phyloP scores from a whole-genome alignment of 306 rosid genomes.

The Quercus aquifolioides region DNA sequence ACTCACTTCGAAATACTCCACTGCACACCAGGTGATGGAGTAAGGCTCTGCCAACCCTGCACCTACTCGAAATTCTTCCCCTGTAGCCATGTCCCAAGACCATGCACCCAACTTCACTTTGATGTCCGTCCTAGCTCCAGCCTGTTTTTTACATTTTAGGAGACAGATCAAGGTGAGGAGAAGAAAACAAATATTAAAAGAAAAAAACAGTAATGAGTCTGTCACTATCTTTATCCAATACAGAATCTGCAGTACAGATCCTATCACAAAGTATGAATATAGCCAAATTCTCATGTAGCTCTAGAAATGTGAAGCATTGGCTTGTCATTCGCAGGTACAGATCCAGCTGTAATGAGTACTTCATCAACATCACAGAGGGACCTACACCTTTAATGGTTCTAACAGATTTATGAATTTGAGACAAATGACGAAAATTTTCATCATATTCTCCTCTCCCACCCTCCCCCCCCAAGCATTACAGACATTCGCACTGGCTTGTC shows the following conservation, averaged over 20 bases:
- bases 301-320: slow-evolving; percentile 4
- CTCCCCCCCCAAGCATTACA: background rate
- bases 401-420: background rate
- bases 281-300: slow-evolving; percentile 13
- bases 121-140: slow-evolving; percentile 50
- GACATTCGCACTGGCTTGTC: background rate
- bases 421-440: background rate
- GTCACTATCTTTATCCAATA: background rate
- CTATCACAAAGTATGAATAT: slow-evolving; percentile 4
- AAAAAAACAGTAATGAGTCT: background rate
- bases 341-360: slow-evolving; percentile 22
- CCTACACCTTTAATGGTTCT: background rate
- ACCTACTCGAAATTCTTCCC: slow-evolving; percentile 92
- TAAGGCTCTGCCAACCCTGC: slow-evolving; percentile 95
- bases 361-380: slow-evolving; percentile 13
- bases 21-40: slow-evolving; percentile 82
- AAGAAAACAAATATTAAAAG: background rate
- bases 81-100: slow-evolving; percentile 86
- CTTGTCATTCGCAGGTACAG: background rate
- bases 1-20: slow-evolving; percentile 86
- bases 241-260: background rate
- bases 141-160: slow-evolving; percentile 41
- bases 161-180: slow-evolving; percentile 22
- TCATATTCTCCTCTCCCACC: background rate
- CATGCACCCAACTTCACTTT: slow-evolving; percentile 81